These are phyloP conservation scores for Macrocybe gigantea DNA, from an alignment of 768 basidiomycete genomes.

Conservation along the genomic window DNA sequence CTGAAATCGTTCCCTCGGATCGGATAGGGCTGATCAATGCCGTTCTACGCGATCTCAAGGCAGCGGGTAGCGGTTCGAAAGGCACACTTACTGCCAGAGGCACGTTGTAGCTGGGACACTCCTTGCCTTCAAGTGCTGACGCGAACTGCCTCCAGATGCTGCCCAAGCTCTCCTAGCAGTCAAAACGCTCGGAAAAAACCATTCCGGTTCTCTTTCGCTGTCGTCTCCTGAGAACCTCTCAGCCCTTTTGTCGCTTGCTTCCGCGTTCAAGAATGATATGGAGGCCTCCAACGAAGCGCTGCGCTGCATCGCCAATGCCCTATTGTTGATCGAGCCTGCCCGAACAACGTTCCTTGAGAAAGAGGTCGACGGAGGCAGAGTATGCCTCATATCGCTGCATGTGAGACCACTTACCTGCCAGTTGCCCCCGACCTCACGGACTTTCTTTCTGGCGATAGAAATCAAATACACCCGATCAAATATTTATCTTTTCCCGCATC, in stretches of 20 bases:
- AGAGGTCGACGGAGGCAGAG: conserved; percentile 59
- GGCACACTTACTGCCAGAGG: conserved; percentile 51
- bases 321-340: conserved; percentile 62
- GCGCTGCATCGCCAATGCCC: conserved; percentile 72
- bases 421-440: conserved; percentile 3
- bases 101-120: conserved; percentile 19
- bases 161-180: conserved; percentile 62
- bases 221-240: conserved; percentile 50
- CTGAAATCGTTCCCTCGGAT: conserved; percentile 38
- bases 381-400: conserved; percentile 37
- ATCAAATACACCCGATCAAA: conserved; percentile 52
- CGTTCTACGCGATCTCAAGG: conserved; percentile 56
- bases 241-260: conserved; percentile 45
- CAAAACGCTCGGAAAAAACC: conserved; percentile 71
- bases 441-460: conserved; percentile 37
- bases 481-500: conserved; percentile 72
- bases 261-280: conserved; percentile 46
- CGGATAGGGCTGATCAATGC: conserved; percentile 51
- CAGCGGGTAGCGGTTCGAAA: conserved; percentile 19
- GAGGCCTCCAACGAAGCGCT: conserved; percentile 67
- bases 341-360: conserved; percentile 50
- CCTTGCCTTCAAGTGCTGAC: not conserved
- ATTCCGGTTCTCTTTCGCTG: conserved; percentile 59
- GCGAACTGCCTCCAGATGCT: conserved; percentile 44
- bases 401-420: conserved; percentile 42